Evolutionary conservation across 2,329 filamentous ascomycete genomes (phyloP), one percentile per base, ranked within the genome.

Genomic region (Nigrospora osmanthi): DNA sequence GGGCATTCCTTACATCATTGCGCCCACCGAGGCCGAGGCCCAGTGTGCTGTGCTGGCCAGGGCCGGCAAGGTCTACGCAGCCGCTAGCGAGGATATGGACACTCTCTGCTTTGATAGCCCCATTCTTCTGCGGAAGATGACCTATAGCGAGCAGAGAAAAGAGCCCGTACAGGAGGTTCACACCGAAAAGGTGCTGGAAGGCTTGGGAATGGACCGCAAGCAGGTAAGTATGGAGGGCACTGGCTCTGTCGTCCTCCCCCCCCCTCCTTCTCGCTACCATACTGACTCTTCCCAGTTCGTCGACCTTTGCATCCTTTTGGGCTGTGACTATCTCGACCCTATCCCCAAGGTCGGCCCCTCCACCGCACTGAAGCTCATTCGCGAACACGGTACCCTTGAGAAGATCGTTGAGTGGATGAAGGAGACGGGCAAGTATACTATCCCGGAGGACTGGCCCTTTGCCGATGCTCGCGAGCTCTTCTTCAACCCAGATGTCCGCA

Each of bases 31-130:
- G 66, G 93, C 93, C 5, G 93, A 98, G 70, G 93, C 93, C 2
- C 93, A 98, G 64, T 98, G 93, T 63, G 93, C 93, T 3, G 85
- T 84, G 35, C 74, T 98, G 49, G 93, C 93, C 1, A 76, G 85
- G 49, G 90, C 87, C 6, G 91, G 89, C 34, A 97, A 97, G 69
- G 93, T 98, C 42, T 98, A 94, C 63, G 93, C 90, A 4, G 93
- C 93, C 16, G 93, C 93, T 3, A 95, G 87, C 52, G 93, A 98
- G 68, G 93, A 98, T 68, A 98, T 98, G 93, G 93, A 98, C 61
- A 98, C 93, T 0, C 72, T 98, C 45, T 97, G 91, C 59, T 98
- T 98, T 66, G 83, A 96, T 58, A 78, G 90, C 42, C 93, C 93
- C 0, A 90, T 98, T 47, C 71, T 98, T 39, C 71, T 98, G 52